Conservation (phyloP, 306 rosid genomes). For the Cicer cuneatum region DNA sequence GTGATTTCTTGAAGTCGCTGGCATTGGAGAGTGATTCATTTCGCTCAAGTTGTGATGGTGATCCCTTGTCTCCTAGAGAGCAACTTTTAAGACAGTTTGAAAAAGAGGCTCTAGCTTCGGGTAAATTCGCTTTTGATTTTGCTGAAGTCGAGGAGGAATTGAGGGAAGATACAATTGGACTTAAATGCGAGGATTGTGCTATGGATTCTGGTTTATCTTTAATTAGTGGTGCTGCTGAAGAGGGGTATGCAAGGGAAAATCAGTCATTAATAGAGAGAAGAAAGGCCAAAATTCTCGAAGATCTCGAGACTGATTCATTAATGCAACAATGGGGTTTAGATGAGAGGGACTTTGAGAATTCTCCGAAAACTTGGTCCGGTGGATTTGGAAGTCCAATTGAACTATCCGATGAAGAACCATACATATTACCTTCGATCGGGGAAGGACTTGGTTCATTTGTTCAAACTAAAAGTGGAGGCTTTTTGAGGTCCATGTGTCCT, state of each 20-base stretch:
- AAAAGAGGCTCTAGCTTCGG: constrained; percentile 60
- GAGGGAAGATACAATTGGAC: constrained; percentile 32
- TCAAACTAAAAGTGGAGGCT: constrained; percentile 61
- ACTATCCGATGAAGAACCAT: constrained; percentile 58
- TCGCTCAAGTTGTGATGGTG: constrained; percentile 50
- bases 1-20: constrained; percentile 70
- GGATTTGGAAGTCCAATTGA: constrained; percentile 94
- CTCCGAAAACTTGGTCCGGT: constrained; percentile 57
- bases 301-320: constrained; percentile 74
- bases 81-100: constrained; percentile 75
- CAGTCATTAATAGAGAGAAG: constrained; percentile 61
- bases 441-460: constrained; percentile 70
- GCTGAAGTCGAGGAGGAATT: constrained; percentile 54
- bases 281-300: constrained; percentile 70
- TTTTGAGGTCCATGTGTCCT: constrained; percentile 74
- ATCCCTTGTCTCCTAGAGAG: constrained; percentile 79
- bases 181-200: constrained; percentile 30
- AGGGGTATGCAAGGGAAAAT: constrained; percentile 55
- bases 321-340: constrained; percentile 81
- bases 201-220: constrained; percentile 62
- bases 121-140: constrained; percentile 49
- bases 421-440: constrained; percentile 64
- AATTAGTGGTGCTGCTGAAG: constrained; percentile 62
- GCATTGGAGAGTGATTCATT: constrained; percentile 55
- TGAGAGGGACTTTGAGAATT: constrained; percentile 67